Evolutionary conservation across 306 rosid species (phyloP).

Genomic region (Cucumis sativus): Cucumber_9930_V3 NC_026655.2:2496001-2496500

Average conservation of each 20-base stretch:
- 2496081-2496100: neutral
- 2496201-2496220: neutral
- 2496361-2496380: constrained; percentile 34
- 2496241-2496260: constrained; percentile 35
- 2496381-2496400: constrained; percentile 44
- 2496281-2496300: constrained; percentile 36
- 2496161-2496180: neutral
- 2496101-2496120: neutral
- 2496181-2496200: neutral
- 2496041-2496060: neutral
- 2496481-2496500: constrained; percentile 28
- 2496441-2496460: constrained; percentile 77
- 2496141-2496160: neutral
- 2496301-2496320: constrained; percentile 40
- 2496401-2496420: constrained; percentile 53
- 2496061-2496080: neutral
- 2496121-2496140: neutral
- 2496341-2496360: constrained; percentile 64
- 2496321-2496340: constrained; percentile 79
- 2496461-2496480: constrained; percentile 43
- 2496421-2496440: constrained; percentile 65
- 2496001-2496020: no score
- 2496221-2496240: neutral
- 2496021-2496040: no score
- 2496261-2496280: constrained; percentile 49